Evolutionary conservation across 495 filamentous ascomycete species (phyloP).

Genomic region (Ramalina intermedia): DNA sequence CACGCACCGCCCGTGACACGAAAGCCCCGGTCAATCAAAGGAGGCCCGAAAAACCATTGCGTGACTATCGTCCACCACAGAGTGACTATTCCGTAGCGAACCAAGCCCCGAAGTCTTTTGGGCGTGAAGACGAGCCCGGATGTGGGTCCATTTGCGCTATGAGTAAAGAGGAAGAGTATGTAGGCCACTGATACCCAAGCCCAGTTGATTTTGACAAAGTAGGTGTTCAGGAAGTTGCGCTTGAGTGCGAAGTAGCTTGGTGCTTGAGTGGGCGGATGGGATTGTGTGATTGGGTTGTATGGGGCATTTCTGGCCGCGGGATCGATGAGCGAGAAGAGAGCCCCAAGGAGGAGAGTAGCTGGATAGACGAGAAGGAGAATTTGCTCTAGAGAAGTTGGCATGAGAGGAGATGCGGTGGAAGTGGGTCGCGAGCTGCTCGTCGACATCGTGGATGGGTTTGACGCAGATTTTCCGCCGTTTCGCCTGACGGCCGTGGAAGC

Average conservation of each 20-base stretch:
- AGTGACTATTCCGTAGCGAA: conserved; percentile 60
- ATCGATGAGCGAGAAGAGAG: conserved; percentile 63
- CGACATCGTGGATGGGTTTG: background rate
- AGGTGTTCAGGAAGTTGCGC: conserved; percentile 72
- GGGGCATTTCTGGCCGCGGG: conserved; percentile 46
- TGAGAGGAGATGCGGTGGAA: conserved; percentile 16
- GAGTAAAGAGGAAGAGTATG: conserved; percentile 39
- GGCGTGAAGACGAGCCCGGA: conserved; percentile 19
- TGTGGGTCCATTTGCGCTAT: conserved; percentile 33
- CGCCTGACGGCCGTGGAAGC: background rate
- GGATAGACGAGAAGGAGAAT: conserved; percentile 58
- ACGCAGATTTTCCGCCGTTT: background rate
- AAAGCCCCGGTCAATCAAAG: conserved; percentile 79
- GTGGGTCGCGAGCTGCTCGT: background rate
- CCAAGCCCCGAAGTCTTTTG: conserved; percentile 32
- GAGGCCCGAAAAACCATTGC: conserved; percentile 91
- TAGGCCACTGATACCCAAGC: conserved; percentile 70
- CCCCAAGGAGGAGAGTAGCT: conserved; percentile 58
- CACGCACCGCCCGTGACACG: conserved; percentile 70
- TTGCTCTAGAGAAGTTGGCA: conserved; percentile 48
- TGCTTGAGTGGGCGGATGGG: conserved; percentile 42
- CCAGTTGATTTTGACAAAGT: conserved; percentile 95
- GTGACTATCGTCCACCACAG: conserved; percentile 65
- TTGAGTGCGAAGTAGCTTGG: conserved; percentile 90
- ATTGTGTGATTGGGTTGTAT: conserved; percentile 40